Percentiles rank a stretch among this genome's conserved stretches.
phyloP scores from a whole-genome alignment of 352 stramenopile species.

The Phytophthora pinifolia region DNA sequence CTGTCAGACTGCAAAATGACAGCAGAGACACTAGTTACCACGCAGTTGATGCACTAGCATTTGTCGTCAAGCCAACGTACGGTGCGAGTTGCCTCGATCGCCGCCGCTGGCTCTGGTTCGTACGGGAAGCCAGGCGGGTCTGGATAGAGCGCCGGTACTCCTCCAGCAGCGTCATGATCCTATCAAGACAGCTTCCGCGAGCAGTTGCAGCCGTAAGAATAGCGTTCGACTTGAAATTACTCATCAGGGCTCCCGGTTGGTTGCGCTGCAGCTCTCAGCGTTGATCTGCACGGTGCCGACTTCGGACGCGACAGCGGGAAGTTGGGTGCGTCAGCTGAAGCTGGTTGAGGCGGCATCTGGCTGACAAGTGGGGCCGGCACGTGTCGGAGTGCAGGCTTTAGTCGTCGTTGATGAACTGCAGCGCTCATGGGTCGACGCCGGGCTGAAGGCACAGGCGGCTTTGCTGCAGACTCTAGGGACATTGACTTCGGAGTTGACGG shows the following conservation, averaged over 20 bases:
- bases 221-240: conserved; percentile 11
- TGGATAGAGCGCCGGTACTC: conserved; percentile 61
- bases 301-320: conserved; percentile 22
- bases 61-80: conserved; percentile 26
- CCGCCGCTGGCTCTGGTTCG: conserved; percentile 23
- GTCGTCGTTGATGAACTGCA: conserved; percentile 1
- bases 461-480: not conserved
- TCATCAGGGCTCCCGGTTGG: not conserved
- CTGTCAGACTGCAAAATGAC: conserved; percentile 11
- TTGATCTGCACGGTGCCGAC: conserved; percentile 22
- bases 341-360: not conserved
- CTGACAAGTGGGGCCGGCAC: conserved; percentile 9
- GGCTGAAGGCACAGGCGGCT: not conserved
- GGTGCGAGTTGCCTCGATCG: conserved; percentile 41
- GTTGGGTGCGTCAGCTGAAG: not conserved
- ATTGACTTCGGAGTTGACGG: not conserved
- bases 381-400: conserved; percentile 10
- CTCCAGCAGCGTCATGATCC: conserved; percentile 63
- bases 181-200: not conserved
- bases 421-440: conserved; percentile 13
- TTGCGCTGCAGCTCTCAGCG: not conserved
- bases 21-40: not conserved
- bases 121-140: conserved; percentile 15
- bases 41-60: not conserved
- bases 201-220: conserved; percentile 21